Conservation (phyloP, 192 early-diverging fungal species). For the Backusella macrospora region DNA sequence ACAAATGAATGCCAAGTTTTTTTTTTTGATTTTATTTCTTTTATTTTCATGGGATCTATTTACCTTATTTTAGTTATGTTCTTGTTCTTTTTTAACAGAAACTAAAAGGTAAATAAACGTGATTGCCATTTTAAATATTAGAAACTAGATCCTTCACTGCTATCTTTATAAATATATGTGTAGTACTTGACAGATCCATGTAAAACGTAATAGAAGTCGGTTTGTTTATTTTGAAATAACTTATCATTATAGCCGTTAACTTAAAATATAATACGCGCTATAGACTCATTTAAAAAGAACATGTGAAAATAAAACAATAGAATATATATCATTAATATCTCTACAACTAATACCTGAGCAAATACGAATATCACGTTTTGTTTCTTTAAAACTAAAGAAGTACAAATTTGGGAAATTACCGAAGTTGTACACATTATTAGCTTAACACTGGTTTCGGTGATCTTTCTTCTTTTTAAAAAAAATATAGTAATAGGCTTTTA, state of each 20-base stretch:
- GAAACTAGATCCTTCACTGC: not conserved
- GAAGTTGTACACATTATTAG: too few species aligned
- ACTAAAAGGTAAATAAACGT: not conserved
- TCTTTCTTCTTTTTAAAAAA: too few species aligned
- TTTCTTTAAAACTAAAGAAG: too few species aligned
- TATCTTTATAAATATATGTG: not conserved
- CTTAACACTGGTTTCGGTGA: too few species aligned
- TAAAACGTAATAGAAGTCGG: not conserved
- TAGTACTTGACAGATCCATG: not conserved
- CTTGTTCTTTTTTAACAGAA: not conserved
- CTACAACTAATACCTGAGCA: too few species aligned
- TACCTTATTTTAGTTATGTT: not conserved
- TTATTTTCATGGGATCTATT: not conserved
- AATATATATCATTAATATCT: too few species aligned
- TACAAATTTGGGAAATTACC: too few species aligned
- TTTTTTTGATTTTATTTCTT: too few species aligned
- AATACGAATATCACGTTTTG: too few species aligned
- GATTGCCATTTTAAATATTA: not conserved
- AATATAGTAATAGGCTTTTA: not conserved
- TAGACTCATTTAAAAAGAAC: not conserved
- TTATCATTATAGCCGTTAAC: not conserved
- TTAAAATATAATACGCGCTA: not conserved
- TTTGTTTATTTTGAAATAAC: not conserved
- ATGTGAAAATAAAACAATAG: not conserved
- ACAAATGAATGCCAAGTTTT: too few species aligned